These are phyloP conservation scores for Adansonia madagascariensis DNA, from an alignment of 441 rosid genomes.

Conservation along the genomic window DNA sequence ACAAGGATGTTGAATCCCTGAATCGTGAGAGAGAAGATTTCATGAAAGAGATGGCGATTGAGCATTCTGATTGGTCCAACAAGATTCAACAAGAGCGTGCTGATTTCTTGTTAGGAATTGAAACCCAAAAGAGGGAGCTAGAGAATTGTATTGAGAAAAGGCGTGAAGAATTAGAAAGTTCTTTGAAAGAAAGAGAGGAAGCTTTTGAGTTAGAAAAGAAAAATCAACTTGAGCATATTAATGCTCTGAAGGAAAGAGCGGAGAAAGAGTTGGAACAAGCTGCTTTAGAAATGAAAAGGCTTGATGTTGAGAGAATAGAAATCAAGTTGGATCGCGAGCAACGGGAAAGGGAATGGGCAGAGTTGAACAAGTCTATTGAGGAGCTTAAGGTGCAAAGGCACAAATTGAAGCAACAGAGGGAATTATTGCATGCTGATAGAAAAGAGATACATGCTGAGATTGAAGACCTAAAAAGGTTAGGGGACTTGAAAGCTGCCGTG, in stretches of 20 bases:
- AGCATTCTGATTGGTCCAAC: constrained; percentile 81
- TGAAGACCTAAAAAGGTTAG: constrained; percentile 75
- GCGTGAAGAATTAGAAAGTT: constrained; percentile 76
- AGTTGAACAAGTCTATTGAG: constrained; percentile 69
- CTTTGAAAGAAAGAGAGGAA: constrained; percentile 67
- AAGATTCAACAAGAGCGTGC: constrained; percentile 86
- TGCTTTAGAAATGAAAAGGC: constrained; percentile 68
- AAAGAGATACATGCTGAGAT: constrained; percentile 66
- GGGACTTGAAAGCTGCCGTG: constrained; percentile 69
- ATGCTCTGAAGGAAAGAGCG: constrained; percentile 61
- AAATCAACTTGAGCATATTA: constrained; percentile 62
- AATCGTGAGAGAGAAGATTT: constrained; percentile 80
- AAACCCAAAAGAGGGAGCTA: constrained; percentile 79
- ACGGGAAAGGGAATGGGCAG: constrained; percentile 83
- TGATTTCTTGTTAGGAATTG: constrained; percentile 75
- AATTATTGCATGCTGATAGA: constrained; percentile 74
- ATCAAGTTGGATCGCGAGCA: constrained; percentile 76
- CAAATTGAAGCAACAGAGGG: constrained; percentile 82
- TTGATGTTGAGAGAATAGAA: constrained; percentile 77
- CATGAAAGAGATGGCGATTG: constrained; percentile 75
- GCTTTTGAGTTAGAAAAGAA: constrained; percentile 85
- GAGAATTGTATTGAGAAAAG: constrained; percentile 71
- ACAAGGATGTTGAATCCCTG: constrained; percentile 56
- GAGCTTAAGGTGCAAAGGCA: constrained; percentile 80
- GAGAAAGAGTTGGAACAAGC: constrained; percentile 72